A percentile compares a stretch with the other conserved stretches of the same genome.
phyloP scores from a whole-genome alignment of 176 grass and related monocot genomes.

The Carex parvula region DNA sequence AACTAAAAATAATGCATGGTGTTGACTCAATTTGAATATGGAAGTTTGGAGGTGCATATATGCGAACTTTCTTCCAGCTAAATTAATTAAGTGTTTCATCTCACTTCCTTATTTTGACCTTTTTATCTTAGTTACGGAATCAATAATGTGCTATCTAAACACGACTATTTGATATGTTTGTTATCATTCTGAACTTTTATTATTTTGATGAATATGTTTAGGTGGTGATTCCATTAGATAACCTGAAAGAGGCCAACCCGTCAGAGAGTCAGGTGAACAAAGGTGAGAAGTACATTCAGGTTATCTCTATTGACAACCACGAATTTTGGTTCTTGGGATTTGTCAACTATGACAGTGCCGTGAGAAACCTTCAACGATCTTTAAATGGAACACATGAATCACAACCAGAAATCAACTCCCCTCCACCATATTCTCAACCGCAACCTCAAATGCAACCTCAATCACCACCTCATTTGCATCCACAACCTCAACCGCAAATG shows the following conservation, averaged over 20 bases:
- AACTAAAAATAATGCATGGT: neutral
- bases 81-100: neutral
- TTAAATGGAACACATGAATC: conserved; percentile 27
- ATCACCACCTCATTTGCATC: neutral
- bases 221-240: conserved; percentile 65
- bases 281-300: conserved; percentile 75
- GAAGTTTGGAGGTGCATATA: neutral
- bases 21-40: neutral
- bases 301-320: conserved; percentile 57
- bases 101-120: too few relatives aligned
- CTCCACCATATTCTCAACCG: neutral
- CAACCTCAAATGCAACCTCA: neutral
- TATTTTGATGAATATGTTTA: conserved; percentile 16
- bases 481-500: neutral
- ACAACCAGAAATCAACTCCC: conserved; percentile 27
- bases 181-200: neutral
- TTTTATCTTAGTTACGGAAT: neutral
- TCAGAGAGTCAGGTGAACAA: conserved; percentile 53
- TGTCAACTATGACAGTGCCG: conserved; percentile 67
- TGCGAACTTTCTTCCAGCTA: neutral
- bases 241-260: conserved; percentile 56
- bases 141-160: neutral
- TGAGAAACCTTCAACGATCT: conserved; percentile 51
- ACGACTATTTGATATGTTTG: neutral
- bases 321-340: conserved; percentile 91